Evolutionary conservation across 306 rosid species (phyloP).

Genomic region (Cicer bijugum): DNA sequence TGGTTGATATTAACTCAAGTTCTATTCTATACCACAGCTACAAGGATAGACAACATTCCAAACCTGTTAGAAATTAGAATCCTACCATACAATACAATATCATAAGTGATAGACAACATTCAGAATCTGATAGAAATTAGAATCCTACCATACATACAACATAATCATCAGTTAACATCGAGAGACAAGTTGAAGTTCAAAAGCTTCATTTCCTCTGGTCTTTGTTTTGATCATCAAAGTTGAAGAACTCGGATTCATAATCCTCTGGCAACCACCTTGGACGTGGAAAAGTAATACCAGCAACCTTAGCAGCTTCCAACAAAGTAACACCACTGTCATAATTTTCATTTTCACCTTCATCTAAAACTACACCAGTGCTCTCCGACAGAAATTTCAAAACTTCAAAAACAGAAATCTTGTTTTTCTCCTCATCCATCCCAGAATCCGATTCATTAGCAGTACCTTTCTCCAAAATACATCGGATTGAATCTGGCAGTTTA

Average conservation of each 20-base stretch:
- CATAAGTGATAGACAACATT: neutral
- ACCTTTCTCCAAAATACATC: neutral
- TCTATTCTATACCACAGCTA: neutral
- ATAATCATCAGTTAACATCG: neutral
- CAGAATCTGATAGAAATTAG: neutral
- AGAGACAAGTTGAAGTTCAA: slow-evolving; percentile 1
- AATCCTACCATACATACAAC: neutral
- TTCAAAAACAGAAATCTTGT: slow-evolving; percentile 4
- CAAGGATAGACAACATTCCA: neutral
- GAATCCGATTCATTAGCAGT: neutral
- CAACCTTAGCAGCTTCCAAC: slow-evolving; percentile 31
- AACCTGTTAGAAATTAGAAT: neutral
- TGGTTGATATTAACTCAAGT: neutral
- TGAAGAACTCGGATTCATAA: neutral
- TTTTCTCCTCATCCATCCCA: neutral
- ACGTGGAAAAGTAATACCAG: slow-evolving; percentile 53
- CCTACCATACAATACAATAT: neutral
- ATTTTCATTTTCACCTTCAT: neutral
- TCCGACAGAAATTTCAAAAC: slow-evolving; percentile 40
- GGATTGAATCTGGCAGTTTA: slow-evolving; percentile 42
- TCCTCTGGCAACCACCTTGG: slow-evolving; percentile 46
- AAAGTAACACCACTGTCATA: neutral
- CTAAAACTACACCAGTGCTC: neutral
- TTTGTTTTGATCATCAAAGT: neutral
- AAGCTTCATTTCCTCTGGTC: neutral